Conservation (phyloP, 1,284 basidiomycete species). For the Flammula alnicola region DNA sequence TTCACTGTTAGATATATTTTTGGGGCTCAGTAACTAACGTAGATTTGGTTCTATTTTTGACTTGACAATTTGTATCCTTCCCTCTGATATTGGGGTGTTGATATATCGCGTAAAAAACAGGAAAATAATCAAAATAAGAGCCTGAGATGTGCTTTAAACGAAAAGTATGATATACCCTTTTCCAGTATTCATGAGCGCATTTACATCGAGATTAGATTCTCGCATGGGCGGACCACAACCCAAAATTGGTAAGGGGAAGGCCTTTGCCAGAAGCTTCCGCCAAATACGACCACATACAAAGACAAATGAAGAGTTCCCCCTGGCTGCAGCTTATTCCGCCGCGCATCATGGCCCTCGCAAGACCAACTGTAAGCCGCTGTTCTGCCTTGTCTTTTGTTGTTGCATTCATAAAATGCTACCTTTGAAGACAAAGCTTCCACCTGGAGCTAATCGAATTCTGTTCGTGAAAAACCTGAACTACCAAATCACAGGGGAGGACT, state of each 20-base stretch:
- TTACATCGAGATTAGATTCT: no score
- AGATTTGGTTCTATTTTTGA: no score
- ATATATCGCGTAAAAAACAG: no score
- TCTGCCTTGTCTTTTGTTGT: neutral
- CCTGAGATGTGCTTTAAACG: no score
- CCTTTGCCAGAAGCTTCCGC: neutral
- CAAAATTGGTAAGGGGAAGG: neutral
- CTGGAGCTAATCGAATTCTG: conserved; percentile 83
- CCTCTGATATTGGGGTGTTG: no score
- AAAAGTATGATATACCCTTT: no score
- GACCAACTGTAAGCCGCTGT: conserved; percentile 63
- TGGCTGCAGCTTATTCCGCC: neutral
- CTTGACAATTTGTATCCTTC: no score
- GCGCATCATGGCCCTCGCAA: conserved; percentile 57
- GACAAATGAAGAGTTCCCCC: neutral
- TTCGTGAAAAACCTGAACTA: conserved; percentile 95
- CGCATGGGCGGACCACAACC: conserved; percentile 2
- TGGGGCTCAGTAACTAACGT: no score
- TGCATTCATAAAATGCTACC: conserved; percentile 5
- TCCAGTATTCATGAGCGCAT: no score
- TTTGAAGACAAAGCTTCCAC: conserved; percentile 75
- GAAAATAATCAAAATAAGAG: no score
- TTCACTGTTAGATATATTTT: no score
- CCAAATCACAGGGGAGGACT: conserved; percentile 90
- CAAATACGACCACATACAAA: conserved; percentile 6